Percentiles rank a stretch among this genome's conserved stretches.
Evolutionary conservation across 2,329 filamentous ascomycete species (phyloP).

Genomic region (Penicillium digitatum): DNA sequence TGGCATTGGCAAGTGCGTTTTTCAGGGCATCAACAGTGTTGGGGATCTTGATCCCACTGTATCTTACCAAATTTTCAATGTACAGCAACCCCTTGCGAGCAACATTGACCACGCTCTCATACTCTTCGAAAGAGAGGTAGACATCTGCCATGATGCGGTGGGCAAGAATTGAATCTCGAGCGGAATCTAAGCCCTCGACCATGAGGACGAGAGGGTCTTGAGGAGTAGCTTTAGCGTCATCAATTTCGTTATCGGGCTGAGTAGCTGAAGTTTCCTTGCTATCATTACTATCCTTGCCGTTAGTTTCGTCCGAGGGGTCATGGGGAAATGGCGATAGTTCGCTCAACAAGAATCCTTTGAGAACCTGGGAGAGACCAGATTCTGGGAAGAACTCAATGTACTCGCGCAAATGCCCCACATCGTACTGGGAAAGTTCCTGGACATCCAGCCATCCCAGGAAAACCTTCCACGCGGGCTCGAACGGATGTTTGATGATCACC

Average conservation of each 20-base stretch:
- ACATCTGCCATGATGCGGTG: conserved; percentile 80
- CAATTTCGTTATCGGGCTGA: conserved; percentile 34
- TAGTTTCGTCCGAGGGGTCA: conserved; percentile 46
- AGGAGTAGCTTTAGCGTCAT: conserved; percentile 45
- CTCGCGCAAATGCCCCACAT: conserved; percentile 70
- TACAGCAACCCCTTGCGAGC: conserved; percentile 69
- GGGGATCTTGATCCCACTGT: conserved; percentile 64
- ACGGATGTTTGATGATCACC: conserved; percentile 93
- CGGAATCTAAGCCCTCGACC: conserved; percentile 63
- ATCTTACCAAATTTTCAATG: conserved; percentile 57
- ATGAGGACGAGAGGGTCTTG: conserved; percentile 80
- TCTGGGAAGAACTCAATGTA: conserved; percentile 83
- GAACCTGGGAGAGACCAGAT: conserved; percentile 73
- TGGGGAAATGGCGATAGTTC: conserved; percentile 75
- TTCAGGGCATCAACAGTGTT: conserved; percentile 71
- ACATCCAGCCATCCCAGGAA: conserved; percentile 84
- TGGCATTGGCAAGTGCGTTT: conserved; percentile 74
- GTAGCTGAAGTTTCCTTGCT: not conserved
- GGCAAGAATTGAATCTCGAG: conserved; percentile 69
- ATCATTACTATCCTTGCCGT: conserved; percentile 30
- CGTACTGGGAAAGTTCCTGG: conserved; percentile 69
- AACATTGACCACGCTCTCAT: conserved; percentile 73
- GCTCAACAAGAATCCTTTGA: conserved; percentile 78
- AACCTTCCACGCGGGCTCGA: conserved; percentile 84
- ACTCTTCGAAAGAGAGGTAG: conserved; percentile 78